Base-by-base conservation (phyloP, 495 filamentous ascomycete genomes). In the Hypoxylon lienhwacheense region DNA sequence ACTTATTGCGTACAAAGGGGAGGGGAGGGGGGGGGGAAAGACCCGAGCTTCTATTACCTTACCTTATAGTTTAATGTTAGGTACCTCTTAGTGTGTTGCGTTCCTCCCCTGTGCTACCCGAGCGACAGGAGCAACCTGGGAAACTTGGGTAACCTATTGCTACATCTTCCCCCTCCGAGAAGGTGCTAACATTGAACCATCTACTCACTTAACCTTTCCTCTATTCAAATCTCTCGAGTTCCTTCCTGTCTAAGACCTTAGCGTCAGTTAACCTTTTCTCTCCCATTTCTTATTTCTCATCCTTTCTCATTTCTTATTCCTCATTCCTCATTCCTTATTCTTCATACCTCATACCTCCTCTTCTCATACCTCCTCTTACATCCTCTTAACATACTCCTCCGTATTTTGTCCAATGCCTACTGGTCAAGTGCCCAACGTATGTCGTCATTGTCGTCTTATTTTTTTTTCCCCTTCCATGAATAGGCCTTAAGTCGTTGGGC, bases 401-500 rank as follows among this genome's bases (percentile, higher is more conserved):
- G 31, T 36, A 45, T 40, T 47, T 50, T 31, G 15, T 33, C 6
- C 4, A 28, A 17, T 37, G 6, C 15, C n/a, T 40, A 21, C 33
- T 46, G 11, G 17, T 45, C 28, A 29, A 36, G 48, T 61, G 51
- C 41, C 47, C 50, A 39, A 56, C 34, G 41, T 48, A 43, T n/a
- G n/a, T n/a, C n/a, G n/a, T 25, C 57, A 21, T 50, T 40, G 17
- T n/a, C 16, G n/a, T n/a, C n/a, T n/a, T 33, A 20, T 35, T 43
- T 39, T 47, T 45, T 36, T 24, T 34, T 34, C 24, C 28, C 42
- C 8, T 37, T 4, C 10, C 33, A 21, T 19, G 28, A 43, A 4
- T 35, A 44, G 15, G 41, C 55, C 51, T 42, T 31, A 22, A 12
- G 3, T 46, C 47, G 47, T 56, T 55, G 42, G 58, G 58, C 47